Base-by-base conservation (phyloP, 306 rosid genomes). In the Acacia crassicarpa region DNA sequence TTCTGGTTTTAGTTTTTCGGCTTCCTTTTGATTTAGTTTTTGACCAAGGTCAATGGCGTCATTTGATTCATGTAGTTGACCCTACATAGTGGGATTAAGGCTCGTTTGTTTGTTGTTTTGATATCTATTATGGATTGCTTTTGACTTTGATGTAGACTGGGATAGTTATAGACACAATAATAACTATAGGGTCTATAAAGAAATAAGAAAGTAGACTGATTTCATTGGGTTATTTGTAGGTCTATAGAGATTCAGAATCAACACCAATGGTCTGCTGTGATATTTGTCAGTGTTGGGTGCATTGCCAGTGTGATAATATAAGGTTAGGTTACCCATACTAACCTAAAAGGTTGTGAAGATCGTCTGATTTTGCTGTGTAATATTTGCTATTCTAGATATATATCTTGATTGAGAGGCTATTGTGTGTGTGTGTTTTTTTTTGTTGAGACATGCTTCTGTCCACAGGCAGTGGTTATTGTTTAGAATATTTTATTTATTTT, bases 211-310 rank as follows among this genome's bases (percentile, higher is more conserved):
- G 38, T 69, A 86, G 80, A 85, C 19, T 74, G 13, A 19, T 80
- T 48, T n/a, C 44, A 72, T 79, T 62, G 77, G 54, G 58, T 48
- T 82, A 73, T 75, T 85, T 85, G 83, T 86, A 96, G 99, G 99
- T 96, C 63, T 96, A 96, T 88, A 91, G 99, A 86, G 99, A 96
- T 89, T 96, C 98, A 69, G 99, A 96, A 86, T 91, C 99, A 30
- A 96, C 99, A 33, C 99, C 99, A 22, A 96, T 96, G 99, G 98
- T 96, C 84, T 93, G 99, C 88, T 96, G 99, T 84, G 99, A 96
- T 83, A 35, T 87, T 73, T 96, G 99, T 94, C 97, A 93, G 90
- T 97, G 96, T 30, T 96, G 99, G 99, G 98, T 96, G 82, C 99
- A 96, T 85, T 96, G 99, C 85, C 97, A 92, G 30, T 96, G 99